Evolutionary conservation across 495 filamentous ascomycete species (phyloP).

Genomic region (Penicillium lividum): DNA sequence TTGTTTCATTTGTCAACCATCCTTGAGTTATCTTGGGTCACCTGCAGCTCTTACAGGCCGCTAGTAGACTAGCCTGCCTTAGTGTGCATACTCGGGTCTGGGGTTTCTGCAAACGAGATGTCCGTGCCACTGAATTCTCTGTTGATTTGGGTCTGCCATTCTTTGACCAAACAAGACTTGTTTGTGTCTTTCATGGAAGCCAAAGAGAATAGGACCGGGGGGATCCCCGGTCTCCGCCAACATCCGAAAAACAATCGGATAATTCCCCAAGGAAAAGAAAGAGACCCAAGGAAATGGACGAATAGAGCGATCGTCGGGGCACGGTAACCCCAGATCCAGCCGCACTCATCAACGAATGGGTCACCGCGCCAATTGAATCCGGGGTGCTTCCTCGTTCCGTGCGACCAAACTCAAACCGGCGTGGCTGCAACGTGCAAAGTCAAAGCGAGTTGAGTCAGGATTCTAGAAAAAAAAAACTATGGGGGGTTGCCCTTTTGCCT

Average conservation of each 20-base stretch:
- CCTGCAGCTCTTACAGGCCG: conserved; percentile 29
- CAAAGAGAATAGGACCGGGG: background rate
- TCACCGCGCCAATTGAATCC: conserved; percentile 11
- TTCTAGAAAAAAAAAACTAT: background rate
- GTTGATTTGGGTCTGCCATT: background rate
- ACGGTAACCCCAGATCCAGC: conserved; percentile 22
- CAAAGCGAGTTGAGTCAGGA: background rate
- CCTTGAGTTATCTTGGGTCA: conserved; percentile 32
- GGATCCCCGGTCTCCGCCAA: conserved; percentile 8
- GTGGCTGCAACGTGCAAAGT: conserved; percentile 28
- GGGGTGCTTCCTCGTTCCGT: conserved; percentile 19
- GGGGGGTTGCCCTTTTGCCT: background rate
- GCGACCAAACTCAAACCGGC: conserved; percentile 29
- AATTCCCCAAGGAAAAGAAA: background rate
- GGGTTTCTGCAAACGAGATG: conserved; percentile 36
- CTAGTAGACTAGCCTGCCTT: conserved; percentile 24
- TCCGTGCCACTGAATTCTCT: conserved; percentile 24
- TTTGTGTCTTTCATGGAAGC: background rate
- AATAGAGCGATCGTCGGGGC: conserved; percentile 17
- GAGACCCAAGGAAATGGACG: conserved; percentile 2
- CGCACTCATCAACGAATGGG: conserved; percentile 20
- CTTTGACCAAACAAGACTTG: background rate
- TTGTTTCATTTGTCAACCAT: conserved; percentile 29
- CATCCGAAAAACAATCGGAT: conserved; percentile 10
- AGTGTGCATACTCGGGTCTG: conserved; percentile 25